Evolutionary conservation across 1,284 basidiomycete genomes (phyloP), one percentile per base, ranked within the genome.

Genomic region (Fomitiporia mediterranea): DNA sequence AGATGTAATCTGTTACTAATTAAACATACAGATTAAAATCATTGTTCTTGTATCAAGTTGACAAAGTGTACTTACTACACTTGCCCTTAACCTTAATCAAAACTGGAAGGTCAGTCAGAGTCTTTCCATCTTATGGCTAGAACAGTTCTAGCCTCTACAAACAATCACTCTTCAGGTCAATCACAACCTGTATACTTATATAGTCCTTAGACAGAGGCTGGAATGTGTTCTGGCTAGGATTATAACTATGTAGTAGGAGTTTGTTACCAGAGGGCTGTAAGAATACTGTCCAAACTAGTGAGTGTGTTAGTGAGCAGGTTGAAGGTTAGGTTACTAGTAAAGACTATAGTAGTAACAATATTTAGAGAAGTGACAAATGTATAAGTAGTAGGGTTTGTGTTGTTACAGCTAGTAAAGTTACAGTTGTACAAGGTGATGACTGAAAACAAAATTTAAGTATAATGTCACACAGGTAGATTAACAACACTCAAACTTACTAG

Each of bases 401-500:
- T 96, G 76, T 99, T 99, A 73, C 96, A 94, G 61, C 94, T 96
- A 65, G 96, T 98, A 80, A 99, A 99, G 89, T 99, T 99, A 75
- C 97, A 94, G 87, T 99, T 99, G 86, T 99, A 99, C 25, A 95
- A 98, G 53, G 96, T 97, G 76, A 98, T 93, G 79, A 98, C 86
- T 89, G 50, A 19, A 57, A 2, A 53, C 15, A 57, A 23, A 51
- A 51, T 39, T 47, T 51, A 11, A 53, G 51, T 21, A 58, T 47
- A 27, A 48, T 35, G 43, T 57, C 34, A 53, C 51, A 48, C 7
- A 60, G 32, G n/a, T 19, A 39, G 63, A 57, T 19, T 46, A 5
- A 17, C 35, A n/a, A n/a, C n/a, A 53, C n/a, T 37, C 19, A 39
- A 2, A 75, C 83, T 57, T 63, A 89, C 87, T 97, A 25, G 94